Base-by-base conservation (phyloP, 2,329 filamentous ascomycete species). In the Pseudocercospora musae region DNA sequence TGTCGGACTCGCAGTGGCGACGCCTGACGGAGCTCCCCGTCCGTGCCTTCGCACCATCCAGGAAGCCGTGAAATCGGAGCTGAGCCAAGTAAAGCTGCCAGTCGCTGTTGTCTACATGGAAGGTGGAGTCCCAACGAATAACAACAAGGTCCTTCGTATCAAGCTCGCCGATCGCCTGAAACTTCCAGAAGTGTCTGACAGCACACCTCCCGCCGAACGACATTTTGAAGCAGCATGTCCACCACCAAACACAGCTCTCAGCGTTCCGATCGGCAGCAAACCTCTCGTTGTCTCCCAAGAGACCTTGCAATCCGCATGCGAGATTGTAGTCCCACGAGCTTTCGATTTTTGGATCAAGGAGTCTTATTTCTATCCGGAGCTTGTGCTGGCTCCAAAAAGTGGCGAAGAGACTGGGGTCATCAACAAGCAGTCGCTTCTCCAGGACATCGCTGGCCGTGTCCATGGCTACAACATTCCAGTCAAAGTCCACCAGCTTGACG, bases 131-230 rank as follows among this genome's bases (percentile, higher is more conserved):
- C 84, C 81, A 62, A 81, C 77, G 37, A 85, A 85, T 72, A 84
- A 84, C 75, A 84, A 84, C 75, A 86, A 86, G 66, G 75, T 85
- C n/a, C 73, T 85, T 21, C 79, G 84, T 2, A 83, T 85, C 68
- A 80, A 78, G 64, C 73, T 86, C 4, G 79, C 77, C 0, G 77
- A 85, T 59, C 76, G 84, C 2, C 72, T 85, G 4, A 70, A 72
- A 2, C 67, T 86, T 15, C 74, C 78, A 0, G 73, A 77, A 1
- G 64, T 84, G 9, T 79, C 78, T 0, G 81, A 85, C 27, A 72
- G 76, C 4, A 81, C 76, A 3, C 74, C 77, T 1, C 77, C 80
- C 57, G 70, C 78, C 0, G 70, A 76, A 3, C 76, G 80, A n/a
- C 82, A 85, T 63, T 83, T 77, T 71, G 77, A 84, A 58, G 83